These are phyloP conservation scores for Spencermartinsiella ligniputridi DNA, from an alignment of 1,139 yeast species.

Conservation along the genomic window DNA sequence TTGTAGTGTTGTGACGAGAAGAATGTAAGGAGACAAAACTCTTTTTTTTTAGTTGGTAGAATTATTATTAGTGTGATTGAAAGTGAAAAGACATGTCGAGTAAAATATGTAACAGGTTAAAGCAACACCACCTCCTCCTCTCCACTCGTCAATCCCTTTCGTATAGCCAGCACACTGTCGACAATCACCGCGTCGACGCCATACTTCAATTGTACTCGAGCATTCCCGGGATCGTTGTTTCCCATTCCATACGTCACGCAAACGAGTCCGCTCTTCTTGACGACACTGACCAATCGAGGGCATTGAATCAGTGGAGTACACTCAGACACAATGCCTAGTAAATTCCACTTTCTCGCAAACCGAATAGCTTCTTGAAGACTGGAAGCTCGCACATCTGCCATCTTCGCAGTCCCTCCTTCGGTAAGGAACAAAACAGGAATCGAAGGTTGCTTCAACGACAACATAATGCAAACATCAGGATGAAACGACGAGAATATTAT, in stretches of 20 bases:
- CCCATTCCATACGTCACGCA: conserved; percentile 88
- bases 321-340: conserved; percentile 89
- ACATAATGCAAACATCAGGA: conserved; percentile 83
- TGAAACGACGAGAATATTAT: conserved; percentile 90
- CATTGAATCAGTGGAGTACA: conserved; percentile 80
- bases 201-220: conserved; percentile 81
- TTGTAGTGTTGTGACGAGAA: too few species aligned
- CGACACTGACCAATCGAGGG: conserved; percentile 84
- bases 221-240: conserved; percentile 82
- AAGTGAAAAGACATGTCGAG: too few species aligned
- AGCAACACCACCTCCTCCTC: background rate
- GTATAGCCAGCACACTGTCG: conserved; percentile 87
- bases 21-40: too few species aligned
- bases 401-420: conserved; percentile 73
- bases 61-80: too few species aligned
- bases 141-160: conserved; percentile 59
- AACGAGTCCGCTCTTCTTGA: conserved; percentile 84
- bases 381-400: conserved; percentile 88
- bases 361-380: conserved; percentile 89
- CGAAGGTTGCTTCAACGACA: conserved; percentile 88
- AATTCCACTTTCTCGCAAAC: conserved; percentile 87
- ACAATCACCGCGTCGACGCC: conserved; percentile 98
- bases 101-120: too few species aligned
- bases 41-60: too few species aligned
- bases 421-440: conserved; percentile 79